Evolutionary conservation across 2,329 filamentous ascomycete species (phyloP), one percentile per base, ranked within the genome.

Genomic region (Cladophialophora psammophila): DNA sequence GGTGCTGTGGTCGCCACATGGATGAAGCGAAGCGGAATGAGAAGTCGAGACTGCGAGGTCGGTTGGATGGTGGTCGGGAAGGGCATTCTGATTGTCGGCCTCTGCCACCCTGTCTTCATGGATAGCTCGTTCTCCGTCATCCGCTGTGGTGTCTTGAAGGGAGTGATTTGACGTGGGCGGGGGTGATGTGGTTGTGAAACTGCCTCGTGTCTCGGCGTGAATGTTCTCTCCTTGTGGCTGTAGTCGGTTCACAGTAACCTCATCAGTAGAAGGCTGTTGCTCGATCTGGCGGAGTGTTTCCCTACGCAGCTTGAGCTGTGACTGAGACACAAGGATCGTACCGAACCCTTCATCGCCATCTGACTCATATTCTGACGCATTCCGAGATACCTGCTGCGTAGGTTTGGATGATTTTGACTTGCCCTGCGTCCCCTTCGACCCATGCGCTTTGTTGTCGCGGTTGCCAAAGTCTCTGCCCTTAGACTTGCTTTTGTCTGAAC

Each of bases 321-420:
- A 64, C 40, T 60, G 64, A 38, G 68, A 60, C 8, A 64, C 60
- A 7, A 57, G 12, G 10, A 69, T 59, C 10, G 66, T 68, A 15
- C 69, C 72, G 58, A 72, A 73, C 9, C 40, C 60, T 13, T 69
- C 69, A 9, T 58, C 69, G 18, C 53, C 59, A 18, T 69, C 64
- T 12, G 59, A 61, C 8, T 67, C 63, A 18, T 65, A 42, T 54
- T 61, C 61, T 31, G 48, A 35, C 5, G 36, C 8, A 10, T 35
- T 54, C n/a, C 34, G 32, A 34, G 58, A n/a, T 18, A 26, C 52
- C 18, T 40, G 53, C 2, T n/a, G 45, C 8, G 42, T 13, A 7
- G 26, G 4, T 40, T 40, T 61, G 34, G 45, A 50, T n/a, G 45
- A 13, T 9, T 20, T 26, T 10, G 18, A 20, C 10, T 50, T 50